phyloP scores from a whole-genome alignment of 169 alveolate genomes.

The Plasmodium knowlesi region DNA sequence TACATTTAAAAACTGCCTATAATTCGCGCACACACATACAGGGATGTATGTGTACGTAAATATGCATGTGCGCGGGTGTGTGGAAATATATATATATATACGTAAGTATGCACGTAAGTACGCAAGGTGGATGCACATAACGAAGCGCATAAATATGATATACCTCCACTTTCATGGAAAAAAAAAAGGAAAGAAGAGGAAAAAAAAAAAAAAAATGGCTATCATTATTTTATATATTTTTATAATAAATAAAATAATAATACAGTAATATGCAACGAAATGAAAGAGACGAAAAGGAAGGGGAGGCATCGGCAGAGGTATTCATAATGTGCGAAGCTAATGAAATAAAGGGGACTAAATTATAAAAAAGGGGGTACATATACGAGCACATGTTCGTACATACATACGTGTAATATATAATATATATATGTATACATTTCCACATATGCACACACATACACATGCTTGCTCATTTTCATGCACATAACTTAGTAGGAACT shows the following conservation, averaged over 20 bases:
- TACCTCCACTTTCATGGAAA: background rate
- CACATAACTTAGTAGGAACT: background rate
- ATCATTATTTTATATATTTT: background rate
- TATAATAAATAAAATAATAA: constrained; percentile 1
- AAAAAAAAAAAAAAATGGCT: background rate
- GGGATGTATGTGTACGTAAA: background rate
- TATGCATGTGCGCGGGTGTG: background rate
- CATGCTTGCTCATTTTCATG: background rate
- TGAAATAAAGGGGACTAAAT: background rate
- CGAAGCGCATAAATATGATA: background rate
- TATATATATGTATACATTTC: background rate
- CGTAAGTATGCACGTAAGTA: background rate
- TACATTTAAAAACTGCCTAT: constrained; percentile 16
- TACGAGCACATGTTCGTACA: background rate
- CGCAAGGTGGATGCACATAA: background rate
- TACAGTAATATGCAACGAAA: background rate
- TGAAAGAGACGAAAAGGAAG: background rate
- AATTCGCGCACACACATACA: background rate
- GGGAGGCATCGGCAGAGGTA: background rate
- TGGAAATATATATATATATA: background rate
- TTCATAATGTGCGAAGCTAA: background rate
- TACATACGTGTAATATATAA: background rate
- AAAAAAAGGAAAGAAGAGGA: background rate
- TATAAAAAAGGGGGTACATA: background rate
- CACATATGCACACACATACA: constrained; percentile 3